These are phyloP conservation scores for Rhynchospora tenuis DNA, from an alignment of 176 grass and related monocot species.

Conservation along the genomic window DNA sequence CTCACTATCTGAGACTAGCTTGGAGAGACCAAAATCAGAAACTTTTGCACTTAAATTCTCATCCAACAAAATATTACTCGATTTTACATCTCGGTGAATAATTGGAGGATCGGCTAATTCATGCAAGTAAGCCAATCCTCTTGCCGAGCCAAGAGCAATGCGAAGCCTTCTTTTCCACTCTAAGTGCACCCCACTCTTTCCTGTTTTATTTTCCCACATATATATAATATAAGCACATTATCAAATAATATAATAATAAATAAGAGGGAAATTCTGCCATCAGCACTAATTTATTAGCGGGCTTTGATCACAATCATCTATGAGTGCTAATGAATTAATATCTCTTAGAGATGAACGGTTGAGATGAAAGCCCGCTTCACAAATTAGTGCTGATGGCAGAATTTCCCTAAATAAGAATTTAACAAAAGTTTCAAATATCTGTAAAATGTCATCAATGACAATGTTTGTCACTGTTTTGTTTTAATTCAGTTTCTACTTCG, in stretches of 20 bases:
- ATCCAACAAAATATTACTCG: slow-evolving; percentile 89
- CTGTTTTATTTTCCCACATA: slow-evolving; percentile 29
- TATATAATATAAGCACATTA: not conserved
- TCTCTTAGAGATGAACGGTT: too few species aligned
- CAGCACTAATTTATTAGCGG: too few species aligned
- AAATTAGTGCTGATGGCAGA: too few species aligned
- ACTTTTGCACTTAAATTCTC: slow-evolving; percentile 94
- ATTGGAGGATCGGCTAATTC: slow-evolving; percentile 95
- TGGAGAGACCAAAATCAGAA: slow-evolving; percentile 94
- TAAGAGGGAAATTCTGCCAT: not conserved
- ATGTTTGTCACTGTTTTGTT: not conserved
- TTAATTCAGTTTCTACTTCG: not conserved
- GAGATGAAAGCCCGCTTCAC: too few species aligned
- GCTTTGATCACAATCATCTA: too few species aligned
- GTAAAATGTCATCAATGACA: not conserved
- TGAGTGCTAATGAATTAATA: too few species aligned
- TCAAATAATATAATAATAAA: not conserved
- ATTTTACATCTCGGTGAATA: slow-evolving; percentile 95
- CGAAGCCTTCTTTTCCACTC: slow-evolving; percentile 82
- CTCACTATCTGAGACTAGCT: slow-evolving; percentile 63
- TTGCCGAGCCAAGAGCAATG: slow-evolving; percentile 67
- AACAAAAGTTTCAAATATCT: too few species aligned
- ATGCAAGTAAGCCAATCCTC: slow-evolving; percentile 81
- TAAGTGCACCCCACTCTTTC: slow-evolving; percentile 67
- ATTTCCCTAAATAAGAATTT: too few species aligned